Conservation (phyloP, 2,329 filamentous ascomycete species). For the Arthrobotrys sinensis region DNA sequence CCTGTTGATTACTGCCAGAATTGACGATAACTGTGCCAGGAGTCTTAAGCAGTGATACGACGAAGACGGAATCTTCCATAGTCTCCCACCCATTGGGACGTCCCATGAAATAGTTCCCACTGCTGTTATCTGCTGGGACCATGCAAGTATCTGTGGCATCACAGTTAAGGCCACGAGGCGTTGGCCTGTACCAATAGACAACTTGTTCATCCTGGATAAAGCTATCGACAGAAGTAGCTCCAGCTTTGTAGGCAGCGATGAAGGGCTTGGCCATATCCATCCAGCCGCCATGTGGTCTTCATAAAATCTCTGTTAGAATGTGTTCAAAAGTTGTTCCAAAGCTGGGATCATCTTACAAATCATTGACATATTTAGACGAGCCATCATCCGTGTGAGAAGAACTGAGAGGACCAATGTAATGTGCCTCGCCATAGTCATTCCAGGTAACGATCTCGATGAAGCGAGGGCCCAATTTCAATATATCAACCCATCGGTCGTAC, state of each 20-base stretch:
- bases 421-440: constrained; percentile 76
- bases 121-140: constrained; percentile 68
- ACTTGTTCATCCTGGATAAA: constrained; percentile 66
- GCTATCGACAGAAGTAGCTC: constrained; percentile 65
- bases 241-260: constrained; percentile 71
- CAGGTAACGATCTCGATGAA: constrained; percentile 74
- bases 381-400: constrained; percentile 70
- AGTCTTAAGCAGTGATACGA: constrained; percentile 71
- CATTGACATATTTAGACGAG: constrained; percentile 68
- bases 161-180: constrained; percentile 68
- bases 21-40: constrained; percentile 69
- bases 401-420: constrained; percentile 72
- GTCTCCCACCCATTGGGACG: constrained; percentile 71
- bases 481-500: constrained; percentile 74
- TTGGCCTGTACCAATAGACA: constrained; percentile 69
- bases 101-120: constrained; percentile 72
- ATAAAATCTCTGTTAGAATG: constrained; percentile 4
- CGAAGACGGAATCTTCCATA: constrained; percentile 71
- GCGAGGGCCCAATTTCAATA: constrained; percentile 70
- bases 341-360: constrained; percentile 64
- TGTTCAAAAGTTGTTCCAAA: background rate
- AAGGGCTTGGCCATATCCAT: constrained; percentile 71
- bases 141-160: constrained; percentile 72
- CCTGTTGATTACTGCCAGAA: constrained; percentile 69
- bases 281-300: constrained; percentile 71